Conservation (phyloP, 176 grass and related monocot genomes). For the Phyllostachys edulis region DNA sequence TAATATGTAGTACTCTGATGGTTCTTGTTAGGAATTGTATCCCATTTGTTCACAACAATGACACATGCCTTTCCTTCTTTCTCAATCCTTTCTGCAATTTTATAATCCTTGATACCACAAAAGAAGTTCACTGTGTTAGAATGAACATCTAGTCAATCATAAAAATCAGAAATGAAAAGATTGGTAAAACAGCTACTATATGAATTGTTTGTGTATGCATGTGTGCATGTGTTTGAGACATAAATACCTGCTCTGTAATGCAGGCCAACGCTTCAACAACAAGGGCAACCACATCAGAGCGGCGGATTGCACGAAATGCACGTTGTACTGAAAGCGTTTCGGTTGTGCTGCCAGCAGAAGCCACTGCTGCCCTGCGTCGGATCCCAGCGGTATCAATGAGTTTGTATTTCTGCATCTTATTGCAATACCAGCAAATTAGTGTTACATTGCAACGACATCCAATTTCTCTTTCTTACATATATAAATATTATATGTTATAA, state of each 20-base stretch:
- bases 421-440: conserved; percentile 33
- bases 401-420: conserved; percentile 73
- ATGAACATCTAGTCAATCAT: not conserved
- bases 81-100: conserved; percentile 94
- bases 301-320: conserved; percentile 85
- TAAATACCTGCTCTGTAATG: conserved; percentile 82
- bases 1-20: conserved; percentile 79
- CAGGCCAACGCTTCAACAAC: conserved; percentile 89
- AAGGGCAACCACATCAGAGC: conserved; percentile 91
- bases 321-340: conserved; percentile 88
- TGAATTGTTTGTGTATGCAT: not conserved
- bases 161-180: not conserved
- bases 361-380: conserved; percentile 75
- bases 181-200: not conserved
- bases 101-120: conserved; percentile 63
- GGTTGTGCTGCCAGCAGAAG: conserved; percentile 85
- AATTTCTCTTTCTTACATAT: not conserved
- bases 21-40: conserved; percentile 98
- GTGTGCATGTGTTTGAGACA: not conserved
- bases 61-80: conserved; percentile 95
- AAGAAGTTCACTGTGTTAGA: conserved; percentile 23
- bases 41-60: conserved; percentile 98
- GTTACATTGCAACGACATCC: not conserved
- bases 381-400: conserved; percentile 97
- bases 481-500: not conserved